A percentile compares a stretch with the other conserved stretches of the same genome.
phyloP scores from a whole-genome alignment of 192 early-diverging fungal species.

The Thoreauomyces humboldtii region DNA sequence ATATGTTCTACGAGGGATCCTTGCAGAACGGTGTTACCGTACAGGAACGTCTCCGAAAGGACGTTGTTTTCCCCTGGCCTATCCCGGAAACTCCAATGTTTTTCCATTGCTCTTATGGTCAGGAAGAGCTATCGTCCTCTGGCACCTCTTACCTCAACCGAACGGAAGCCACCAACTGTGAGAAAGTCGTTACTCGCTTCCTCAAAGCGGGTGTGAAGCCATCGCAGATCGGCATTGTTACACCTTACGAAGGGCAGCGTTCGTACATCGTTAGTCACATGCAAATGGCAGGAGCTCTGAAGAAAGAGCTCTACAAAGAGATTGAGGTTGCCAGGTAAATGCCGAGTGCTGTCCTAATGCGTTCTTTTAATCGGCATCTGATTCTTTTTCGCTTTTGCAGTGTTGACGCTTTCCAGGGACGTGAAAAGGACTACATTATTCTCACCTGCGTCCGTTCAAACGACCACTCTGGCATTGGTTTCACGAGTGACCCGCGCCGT shows the following conservation, averaged over 20 bases:
- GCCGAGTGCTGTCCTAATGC: no score
- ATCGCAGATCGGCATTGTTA: conserved; percentile 95
- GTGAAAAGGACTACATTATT: conserved; percentile 99
- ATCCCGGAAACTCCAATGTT: conserved; percentile 91
- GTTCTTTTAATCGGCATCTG: no score
- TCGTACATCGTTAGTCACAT: conserved; percentile 94
- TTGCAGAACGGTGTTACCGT: conserved; percentile 96
- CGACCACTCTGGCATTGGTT: conserved; percentile 80
- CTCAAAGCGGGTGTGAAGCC: conserved; percentile 83
- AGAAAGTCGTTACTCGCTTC: conserved; percentile 94
- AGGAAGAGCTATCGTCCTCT: conserved; percentile 94
- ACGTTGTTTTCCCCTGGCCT: conserved; percentile 97
- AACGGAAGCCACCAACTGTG: conserved; percentile 93
- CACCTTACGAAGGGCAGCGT: conserved; percentile 98
- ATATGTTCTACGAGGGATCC: conserved; percentile 99
- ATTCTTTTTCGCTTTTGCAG: no score
- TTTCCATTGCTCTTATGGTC: conserved; percentile 88
- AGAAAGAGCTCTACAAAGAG: conserved; percentile 94
- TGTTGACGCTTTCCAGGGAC: conserved; percentile 97
- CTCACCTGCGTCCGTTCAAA: conserved; percentile 96
- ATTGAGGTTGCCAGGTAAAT: conserved; percentile 99
- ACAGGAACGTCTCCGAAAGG: conserved; percentile 80
- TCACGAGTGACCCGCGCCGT: conserved; percentile 73
- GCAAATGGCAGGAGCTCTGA: conserved; percentile 87
- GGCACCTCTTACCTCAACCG: conserved; percentile 98